Conservation (phyloP, 2,329 filamentous ascomycete genomes). For the Blastomyces percursus region DNA sequence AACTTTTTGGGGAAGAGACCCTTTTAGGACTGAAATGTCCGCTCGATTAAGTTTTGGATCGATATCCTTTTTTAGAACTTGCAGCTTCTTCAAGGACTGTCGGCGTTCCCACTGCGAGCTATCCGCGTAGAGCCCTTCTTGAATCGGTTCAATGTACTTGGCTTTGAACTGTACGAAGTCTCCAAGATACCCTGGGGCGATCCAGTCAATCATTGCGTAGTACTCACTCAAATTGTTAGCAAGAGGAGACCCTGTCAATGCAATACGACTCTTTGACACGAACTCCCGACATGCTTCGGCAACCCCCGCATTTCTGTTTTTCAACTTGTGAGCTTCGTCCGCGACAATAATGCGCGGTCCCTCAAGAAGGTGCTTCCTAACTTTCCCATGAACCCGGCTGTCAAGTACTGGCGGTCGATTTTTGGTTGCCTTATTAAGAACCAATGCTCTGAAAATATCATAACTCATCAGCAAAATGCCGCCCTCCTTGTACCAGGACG, state of each 20-base stretch:
- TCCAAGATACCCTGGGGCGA: conserved; percentile 68
- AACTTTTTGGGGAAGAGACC: conserved; percentile 60
- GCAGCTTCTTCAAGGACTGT: conserved; percentile 54
- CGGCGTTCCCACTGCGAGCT: conserved; percentile 48
- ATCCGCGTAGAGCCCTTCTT: conserved; percentile 57
- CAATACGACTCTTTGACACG: conserved; percentile 60
- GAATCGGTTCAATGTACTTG: conserved; percentile 63
- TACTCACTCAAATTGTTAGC: conserved; percentile 79
- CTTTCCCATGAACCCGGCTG: conserved; percentile 28
- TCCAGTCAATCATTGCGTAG: conserved; percentile 78
- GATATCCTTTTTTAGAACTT: conserved; percentile 59
- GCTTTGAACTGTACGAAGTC: conserved; percentile 54
- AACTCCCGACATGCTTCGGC: conserved; percentile 49
- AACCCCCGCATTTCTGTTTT: conserved; percentile 49
- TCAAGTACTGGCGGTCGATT: conserved; percentile 21
- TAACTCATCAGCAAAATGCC: conserved; percentile 74
- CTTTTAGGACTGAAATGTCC: conserved; percentile 55
- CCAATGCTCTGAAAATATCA: conserved; percentile 47
- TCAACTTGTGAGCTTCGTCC: conserved; percentile 75
- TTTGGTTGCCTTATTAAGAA: conserved; percentile 27
- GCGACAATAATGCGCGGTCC: conserved; percentile 63
- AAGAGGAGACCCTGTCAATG: conserved; percentile 75
- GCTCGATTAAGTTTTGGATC: conserved; percentile 67
- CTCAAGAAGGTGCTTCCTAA: conserved; percentile 43
- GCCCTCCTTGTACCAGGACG: conserved; percentile 51